phyloP scores from a whole-genome alignment of 2,329 filamentous ascomycete species.

The Microcyclosporella mali region DNA sequence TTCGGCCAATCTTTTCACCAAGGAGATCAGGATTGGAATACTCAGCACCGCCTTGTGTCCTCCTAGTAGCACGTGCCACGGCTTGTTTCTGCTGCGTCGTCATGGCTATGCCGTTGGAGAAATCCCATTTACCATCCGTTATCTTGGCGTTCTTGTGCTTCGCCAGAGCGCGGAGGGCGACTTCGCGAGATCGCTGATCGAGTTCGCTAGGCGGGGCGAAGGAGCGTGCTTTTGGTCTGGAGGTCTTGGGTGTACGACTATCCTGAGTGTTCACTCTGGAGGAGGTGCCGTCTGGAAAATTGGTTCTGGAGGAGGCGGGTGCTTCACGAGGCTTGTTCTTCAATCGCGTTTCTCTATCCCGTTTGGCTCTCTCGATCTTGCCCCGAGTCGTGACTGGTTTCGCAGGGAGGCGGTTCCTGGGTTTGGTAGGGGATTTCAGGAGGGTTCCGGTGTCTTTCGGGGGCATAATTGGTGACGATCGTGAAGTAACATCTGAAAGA shows the following conservation, averaged over 20 bases:
- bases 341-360: neutral
- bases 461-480: no score
- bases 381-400: slow-evolving; percentile 10
- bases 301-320: neutral
- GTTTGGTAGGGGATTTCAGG: no score
- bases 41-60: neutral
- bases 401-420: neutral
- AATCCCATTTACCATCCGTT: no score
- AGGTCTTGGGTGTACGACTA: neutral
- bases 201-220: no score
- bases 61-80: neutral
- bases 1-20: neutral
- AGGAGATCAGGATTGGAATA: no score
- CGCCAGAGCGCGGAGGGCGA: no score
- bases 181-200: no score
- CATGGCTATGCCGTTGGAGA: neutral
- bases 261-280: no score
- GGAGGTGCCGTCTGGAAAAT: neutral
- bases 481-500: no score
- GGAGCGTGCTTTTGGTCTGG: neutral
- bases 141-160: no score
- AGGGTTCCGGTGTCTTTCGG: no score
- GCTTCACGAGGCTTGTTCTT: slow-evolving; percentile 1
- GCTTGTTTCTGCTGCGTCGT: slow-evolving; percentile 6
- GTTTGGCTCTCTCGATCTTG: slow-evolving; percentile 6